Evolutionary conservation across 495 filamentous ascomycete genomes (phyloP), one percentile per base, ranked within the genome.

Genomic region (Talaromyces adpressus): DNA sequence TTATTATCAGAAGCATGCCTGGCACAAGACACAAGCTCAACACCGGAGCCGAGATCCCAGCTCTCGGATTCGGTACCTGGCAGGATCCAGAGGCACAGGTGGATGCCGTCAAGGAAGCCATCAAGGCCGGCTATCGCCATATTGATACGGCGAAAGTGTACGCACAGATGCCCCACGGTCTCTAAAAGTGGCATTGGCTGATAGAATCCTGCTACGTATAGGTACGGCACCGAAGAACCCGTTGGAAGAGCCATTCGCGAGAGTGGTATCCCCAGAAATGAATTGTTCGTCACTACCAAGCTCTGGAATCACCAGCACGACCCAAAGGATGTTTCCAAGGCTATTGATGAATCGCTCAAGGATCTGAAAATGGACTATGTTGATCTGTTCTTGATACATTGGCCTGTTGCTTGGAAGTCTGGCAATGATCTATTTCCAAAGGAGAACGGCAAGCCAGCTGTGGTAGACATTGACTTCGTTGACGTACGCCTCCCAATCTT

Each of bases 381-480:
- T 51, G 89, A 91, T 69, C 76, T 91, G 6, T 90, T 81, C 64
- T 72, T 89, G 62, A 89, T 91, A 65, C 89, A 91, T 72, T 91
- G 81, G 81, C 86, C 84, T 2, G 77, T 82, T 8, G 79, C 84
- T 0, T 85, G 81, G 66, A 73, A 75, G 59, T 67, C 71, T 47
- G 76, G 77, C 1, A 66, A 70, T 12, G 71, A 78, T 52, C 51
- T 66, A 36, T 78, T 79, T 59, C 81, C 82, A 14, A 77, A 77
- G 49, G 70, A 77, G 14, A 63, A 82, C 61, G 85, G 79, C 5
- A 78, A 79, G 56, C 65, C 76, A 1, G 71, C 76, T 27, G 67
- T 75, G 1, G 81, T 70, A 25, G 67, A 81, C 25, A 72, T 78
- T 45, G 80, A 83, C 62, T 77, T 75, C 61, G 71, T 86, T 41